These are phyloP conservation scores for Gryganskiella cystojenkinii DNA, from an alignment of 192 early-diverging fungal species.

Conservation along the genomic window DNA sequence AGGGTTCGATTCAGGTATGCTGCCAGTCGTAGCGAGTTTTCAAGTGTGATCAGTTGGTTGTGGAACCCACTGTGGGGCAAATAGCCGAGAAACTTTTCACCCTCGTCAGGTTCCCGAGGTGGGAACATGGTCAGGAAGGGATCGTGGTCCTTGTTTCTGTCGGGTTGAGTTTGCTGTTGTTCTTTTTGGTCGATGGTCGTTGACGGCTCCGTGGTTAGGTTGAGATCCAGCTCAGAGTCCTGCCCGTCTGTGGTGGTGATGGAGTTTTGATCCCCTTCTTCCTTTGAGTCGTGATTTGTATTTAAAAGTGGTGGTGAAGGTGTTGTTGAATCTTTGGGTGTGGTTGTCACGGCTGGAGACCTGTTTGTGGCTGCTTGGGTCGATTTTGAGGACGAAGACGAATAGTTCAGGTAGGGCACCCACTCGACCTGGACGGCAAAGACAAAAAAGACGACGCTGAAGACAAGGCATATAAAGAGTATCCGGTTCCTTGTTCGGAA, in stretches of 20 bases:
- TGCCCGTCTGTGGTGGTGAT: neutral
- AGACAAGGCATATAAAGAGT: slow-evolving; percentile 17
- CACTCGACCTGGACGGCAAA: slow-evolving; percentile 35
- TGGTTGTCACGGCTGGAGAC: too few relatives aligned
- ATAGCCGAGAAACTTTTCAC: slow-evolving; percentile 58
- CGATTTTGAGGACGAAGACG: neutral
- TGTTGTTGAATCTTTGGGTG: neutral
- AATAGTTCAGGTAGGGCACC: slow-evolving; percentile 34
- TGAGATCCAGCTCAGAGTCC: too few relatives aligned
- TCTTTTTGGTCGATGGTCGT: too few relatives aligned
- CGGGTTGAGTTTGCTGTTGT: slow-evolving; percentile 3
- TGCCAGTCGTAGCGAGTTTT: slow-evolving; percentile 61
- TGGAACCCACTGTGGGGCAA: slow-evolving; percentile 66
- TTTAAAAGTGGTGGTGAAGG: neutral
- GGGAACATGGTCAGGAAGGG: slow-evolving; percentile 51
- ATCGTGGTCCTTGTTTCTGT: slow-evolving; percentile 29
- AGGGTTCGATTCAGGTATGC: slow-evolving; percentile 62
- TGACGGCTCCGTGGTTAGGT: neutral
- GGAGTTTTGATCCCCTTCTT: too few relatives aligned
- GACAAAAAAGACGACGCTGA: slow-evolving; percentile 24
- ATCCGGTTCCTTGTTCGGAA: slow-evolving; percentile 14
- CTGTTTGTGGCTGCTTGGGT: too few relatives aligned
- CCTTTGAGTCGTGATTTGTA: too few relatives aligned
- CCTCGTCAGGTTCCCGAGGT: slow-evolving; percentile 16
- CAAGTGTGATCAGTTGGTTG: slow-evolving; percentile 58